phyloP scores from a whole-genome alignment of 495 filamentous ascomycete genomes.

The Hypoxylon crocopeplum region DNA sequence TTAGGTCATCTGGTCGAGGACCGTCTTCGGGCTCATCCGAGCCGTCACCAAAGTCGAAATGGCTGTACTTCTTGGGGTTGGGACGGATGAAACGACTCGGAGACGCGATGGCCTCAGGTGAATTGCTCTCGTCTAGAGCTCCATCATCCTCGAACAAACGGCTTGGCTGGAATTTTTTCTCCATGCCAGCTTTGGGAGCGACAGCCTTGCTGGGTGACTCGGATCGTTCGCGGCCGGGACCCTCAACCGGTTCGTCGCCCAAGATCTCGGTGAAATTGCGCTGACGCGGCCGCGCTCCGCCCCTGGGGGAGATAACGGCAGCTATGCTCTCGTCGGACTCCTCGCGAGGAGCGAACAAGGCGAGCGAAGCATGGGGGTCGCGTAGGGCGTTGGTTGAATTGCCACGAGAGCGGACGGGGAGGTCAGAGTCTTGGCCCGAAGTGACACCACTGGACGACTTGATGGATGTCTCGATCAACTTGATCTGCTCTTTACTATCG shows the following conservation, averaged over 20 bases:
- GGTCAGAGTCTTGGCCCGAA: conserved; percentile 29
- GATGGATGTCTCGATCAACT: conserved; percentile 66
- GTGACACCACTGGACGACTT: conserved; percentile 42
- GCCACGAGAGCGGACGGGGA: conserved; percentile 48
- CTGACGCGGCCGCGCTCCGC: conserved; percentile 53
- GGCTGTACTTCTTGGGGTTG: conserved; percentile 77
- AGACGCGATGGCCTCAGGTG: conserved; percentile 45
- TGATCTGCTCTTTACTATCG: conserved; percentile 83
- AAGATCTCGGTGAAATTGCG: conserved; percentile 61
- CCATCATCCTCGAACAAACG: conserved; percentile 74
- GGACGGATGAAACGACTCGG: conserved; percentile 60
- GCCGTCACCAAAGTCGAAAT: conserved; percentile 85
- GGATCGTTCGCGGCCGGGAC: conserved; percentile 51
- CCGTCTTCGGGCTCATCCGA: conserved; percentile 52
- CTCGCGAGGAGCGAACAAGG: conserved; percentile 71
- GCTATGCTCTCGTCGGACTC: conserved; percentile 53
- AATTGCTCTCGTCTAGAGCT: conserved; percentile 42
- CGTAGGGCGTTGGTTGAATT: conserved; percentile 59
- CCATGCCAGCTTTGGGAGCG: conserved; percentile 68
- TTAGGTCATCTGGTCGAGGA: conserved; percentile 43
- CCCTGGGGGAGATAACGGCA: conserved; percentile 59
- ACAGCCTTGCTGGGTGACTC: conserved; percentile 55
- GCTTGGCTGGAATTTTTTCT: conserved; percentile 72
- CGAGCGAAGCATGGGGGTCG: conserved; percentile 78
- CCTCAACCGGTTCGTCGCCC: conserved; percentile 50